These are phyloP conservation scores for Albugo laibachii DNA, from an alignment of 352 stramenopile genomes.

Conservation along the genomic window DNA sequence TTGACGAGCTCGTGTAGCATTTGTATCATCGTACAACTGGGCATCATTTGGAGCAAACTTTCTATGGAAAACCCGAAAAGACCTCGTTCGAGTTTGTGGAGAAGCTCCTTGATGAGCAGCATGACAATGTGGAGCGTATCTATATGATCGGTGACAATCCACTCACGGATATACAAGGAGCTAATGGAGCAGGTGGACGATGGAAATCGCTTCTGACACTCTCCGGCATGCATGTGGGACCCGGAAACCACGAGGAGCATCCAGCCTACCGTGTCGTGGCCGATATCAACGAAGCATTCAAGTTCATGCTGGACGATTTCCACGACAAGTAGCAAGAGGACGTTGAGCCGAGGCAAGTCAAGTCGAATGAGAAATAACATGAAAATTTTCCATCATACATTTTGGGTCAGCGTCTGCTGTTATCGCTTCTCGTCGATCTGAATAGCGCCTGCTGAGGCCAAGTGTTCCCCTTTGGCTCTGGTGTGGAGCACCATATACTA, in stretches of 20 bases:
- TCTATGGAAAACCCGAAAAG: slow-evolving; percentile 59
- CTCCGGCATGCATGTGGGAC: slow-evolving; percentile 58
- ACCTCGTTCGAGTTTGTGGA: slow-evolving; percentile 62
- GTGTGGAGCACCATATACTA: no score
- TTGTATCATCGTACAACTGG: slow-evolving; percentile 68
- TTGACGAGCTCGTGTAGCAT: slow-evolving; percentile 10
- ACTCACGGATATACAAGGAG: slow-evolving; percentile 59
- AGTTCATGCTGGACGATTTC: slow-evolving; percentile 68
- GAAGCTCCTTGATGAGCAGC: slow-evolving; percentile 50
- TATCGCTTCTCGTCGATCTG: no score
- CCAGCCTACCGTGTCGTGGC: slow-evolving; percentile 47
- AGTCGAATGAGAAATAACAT: no score
- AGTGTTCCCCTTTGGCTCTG: no score
- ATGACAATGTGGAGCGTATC: slow-evolving; percentile 37
- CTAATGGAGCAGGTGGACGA: slow-evolving; percentile 41
- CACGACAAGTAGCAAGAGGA: not conserved
- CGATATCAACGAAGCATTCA: slow-evolving; percentile 41
- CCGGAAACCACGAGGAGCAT: slow-evolving; percentile 40
- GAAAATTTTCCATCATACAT: no score
- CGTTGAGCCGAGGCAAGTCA: no score
- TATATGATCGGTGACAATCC: slow-evolving; percentile 82
- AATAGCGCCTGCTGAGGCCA: no score
- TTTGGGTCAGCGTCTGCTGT: no score
- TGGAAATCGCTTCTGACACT: slow-evolving; percentile 75
- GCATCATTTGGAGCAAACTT: slow-evolving; percentile 41